These are phyloP conservation scores for Chalciporus pseudorubinellus DNA, from an alignment of 768 basidiomycete species.

Conservation along the genomic window DNA sequence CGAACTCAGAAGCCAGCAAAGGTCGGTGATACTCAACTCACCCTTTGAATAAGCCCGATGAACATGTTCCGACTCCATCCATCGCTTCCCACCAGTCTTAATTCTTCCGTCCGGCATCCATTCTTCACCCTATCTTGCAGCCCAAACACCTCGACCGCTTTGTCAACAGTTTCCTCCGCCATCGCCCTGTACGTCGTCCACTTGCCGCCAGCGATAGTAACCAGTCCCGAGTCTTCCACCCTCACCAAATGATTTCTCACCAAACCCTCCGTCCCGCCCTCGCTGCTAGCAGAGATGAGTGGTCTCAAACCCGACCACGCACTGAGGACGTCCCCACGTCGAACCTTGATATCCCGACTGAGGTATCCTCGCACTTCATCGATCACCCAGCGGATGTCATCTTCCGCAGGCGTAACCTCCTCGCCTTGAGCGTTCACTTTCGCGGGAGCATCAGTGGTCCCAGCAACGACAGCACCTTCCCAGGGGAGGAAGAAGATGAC, in stretches of 20 bases:
- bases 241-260: slow-evolving; percentile 94
- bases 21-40: slow-evolving; percentile 34
- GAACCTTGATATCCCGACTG: slow-evolving; percentile 87
- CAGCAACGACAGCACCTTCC: slow-evolving; percentile 97
- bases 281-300: slow-evolving; percentile 77
- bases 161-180: slow-evolving; percentile 93
- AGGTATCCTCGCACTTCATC: slow-evolving; percentile 91
- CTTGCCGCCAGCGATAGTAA: slow-evolving; percentile 96
- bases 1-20: background rate
- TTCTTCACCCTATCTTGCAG: slow-evolving; percentile 53
- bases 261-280: slow-evolving; percentile 76
- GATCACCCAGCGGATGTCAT: slow-evolving; percentile 95
- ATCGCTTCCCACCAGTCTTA: slow-evolving; percentile 88
- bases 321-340: slow-evolving; percentile 90
- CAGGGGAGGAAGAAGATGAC: slow-evolving; percentile 99
- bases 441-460: slow-evolving; percentile 89
- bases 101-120: slow-evolving; percentile 72
- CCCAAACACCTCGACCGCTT: slow-evolving; percentile 75
- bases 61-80: slow-evolving; percentile 97
- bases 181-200: slow-evolving; percentile 98
- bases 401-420: slow-evolving; percentile 82
- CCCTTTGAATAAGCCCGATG: slow-evolving; percentile 90
- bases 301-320: slow-evolving; percentile 95
- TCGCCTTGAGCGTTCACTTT: slow-evolving; percentile 49
- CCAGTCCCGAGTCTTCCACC: slow-evolving; percentile 71